Conservation (phyloP, 2,329 filamentous ascomycete genomes). For the Epichloe glyceriae region DNA sequence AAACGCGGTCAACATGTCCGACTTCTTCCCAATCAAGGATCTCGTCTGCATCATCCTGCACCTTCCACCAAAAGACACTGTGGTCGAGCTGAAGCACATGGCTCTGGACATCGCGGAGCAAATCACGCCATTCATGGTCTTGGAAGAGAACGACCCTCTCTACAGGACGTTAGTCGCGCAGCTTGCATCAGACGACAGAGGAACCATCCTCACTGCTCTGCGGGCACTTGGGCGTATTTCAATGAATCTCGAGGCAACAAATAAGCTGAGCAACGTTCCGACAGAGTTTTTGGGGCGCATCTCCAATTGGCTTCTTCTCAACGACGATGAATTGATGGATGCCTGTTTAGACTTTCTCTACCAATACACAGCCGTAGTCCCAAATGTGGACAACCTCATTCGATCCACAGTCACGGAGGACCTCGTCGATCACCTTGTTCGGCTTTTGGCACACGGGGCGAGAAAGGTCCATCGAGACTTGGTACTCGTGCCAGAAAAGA, state of each 20-base stretch:
- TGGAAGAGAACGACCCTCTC: slow-evolving; percentile 62
- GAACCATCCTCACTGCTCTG: slow-evolving; percentile 66
- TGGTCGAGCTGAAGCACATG: slow-evolving; percentile 81
- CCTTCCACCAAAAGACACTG: slow-evolving; percentile 56
- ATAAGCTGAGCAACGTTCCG: slow-evolving; percentile 62
- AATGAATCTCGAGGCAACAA: slow-evolving; percentile 70
- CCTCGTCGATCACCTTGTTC: slow-evolving; percentile 66
- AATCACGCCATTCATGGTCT: slow-evolving; percentile 65
- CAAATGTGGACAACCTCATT: slow-evolving; percentile 67
- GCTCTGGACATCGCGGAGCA: slow-evolving; percentile 87
- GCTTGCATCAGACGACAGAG: slow-evolving; percentile 60
- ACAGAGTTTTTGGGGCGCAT: slow-evolving; percentile 51
- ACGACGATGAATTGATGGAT: slow-evolving; percentile 82
- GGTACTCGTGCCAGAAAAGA: slow-evolving; percentile 42
- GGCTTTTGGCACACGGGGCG: slow-evolving; percentile 65
- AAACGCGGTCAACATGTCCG: slow-evolving; percentile 71
- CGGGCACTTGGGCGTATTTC: slow-evolving; percentile 77
- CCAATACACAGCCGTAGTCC: slow-evolving; percentile 76
- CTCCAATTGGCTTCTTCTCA: slow-evolving; percentile 61
- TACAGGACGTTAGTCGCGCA: slow-evolving; percentile 61
- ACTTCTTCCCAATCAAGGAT: slow-evolving; percentile 64
- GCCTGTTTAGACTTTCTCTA: slow-evolving; percentile 90
- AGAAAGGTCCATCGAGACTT: slow-evolving; percentile 47
- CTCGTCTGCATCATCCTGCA: slow-evolving; percentile 71
- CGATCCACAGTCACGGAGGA: slow-evolving; percentile 48